phyloP scores from a whole-genome alignment of 306 rosid species.

The Cajanus cajan region DNA sequence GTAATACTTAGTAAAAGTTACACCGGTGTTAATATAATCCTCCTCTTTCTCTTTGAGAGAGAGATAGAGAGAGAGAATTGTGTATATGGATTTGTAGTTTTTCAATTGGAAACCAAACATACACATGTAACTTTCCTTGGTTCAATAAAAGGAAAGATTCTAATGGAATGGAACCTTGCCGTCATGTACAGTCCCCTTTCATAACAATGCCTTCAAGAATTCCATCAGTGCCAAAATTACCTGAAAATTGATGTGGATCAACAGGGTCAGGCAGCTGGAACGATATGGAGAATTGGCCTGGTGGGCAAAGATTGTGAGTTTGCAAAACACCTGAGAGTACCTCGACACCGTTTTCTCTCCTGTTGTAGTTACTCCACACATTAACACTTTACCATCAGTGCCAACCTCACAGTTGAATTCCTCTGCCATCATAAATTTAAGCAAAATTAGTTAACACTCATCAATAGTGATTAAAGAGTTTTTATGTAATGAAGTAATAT shows the following conservation, averaged over 20 bases:
- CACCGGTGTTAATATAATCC: no score
- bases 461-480: no score
- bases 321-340: slow-evolving; percentile 74
- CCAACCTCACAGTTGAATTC: slow-evolving; percentile 72
- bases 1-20: no score
- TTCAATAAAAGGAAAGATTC: no score
- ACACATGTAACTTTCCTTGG: no score
- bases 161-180: neutral
- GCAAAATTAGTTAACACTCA: no score
- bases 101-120: no score
- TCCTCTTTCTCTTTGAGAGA: no score
- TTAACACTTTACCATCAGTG: slow-evolving; percentile 59
- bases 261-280: slow-evolving; percentile 84
- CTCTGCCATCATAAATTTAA: slow-evolving; percentile 39
- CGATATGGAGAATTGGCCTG: slow-evolving; percentile 70
- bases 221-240: slow-evolving; percentile 71
- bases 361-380: no score
- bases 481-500: no score
- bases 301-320: slow-evolving; percentile 67
- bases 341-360: neutral
- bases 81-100: no score
- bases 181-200: slow-evolving; percentile 40
- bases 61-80: no score
- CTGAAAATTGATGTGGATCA: slow-evolving; percentile 60
- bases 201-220: slow-evolving; percentile 74